Base-by-base conservation (phyloP, 352 stramenopile species). In the Phytophthora lateralis region DNA sequence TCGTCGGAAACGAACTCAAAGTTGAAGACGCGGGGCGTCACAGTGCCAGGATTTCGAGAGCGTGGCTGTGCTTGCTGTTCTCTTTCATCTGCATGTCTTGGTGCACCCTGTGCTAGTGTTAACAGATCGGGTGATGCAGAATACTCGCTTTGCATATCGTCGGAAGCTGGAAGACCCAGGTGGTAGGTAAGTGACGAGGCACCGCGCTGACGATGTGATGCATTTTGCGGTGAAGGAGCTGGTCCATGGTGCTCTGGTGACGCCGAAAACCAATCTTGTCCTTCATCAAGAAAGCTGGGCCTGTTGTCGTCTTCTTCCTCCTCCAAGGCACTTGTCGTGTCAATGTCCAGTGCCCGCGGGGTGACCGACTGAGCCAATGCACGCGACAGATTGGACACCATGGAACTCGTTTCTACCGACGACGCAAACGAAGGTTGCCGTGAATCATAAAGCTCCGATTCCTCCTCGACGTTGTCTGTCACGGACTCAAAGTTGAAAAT, bases 401-500 rank as follows among this genome's bases (percentile, higher is more conserved):
- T 55, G 15, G 29, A 42, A 37, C 46, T 57, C 12, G 30, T 32
- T 27, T 59, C 26, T 30, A 55, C 11, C 32, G 49, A 52, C 18
- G 55, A 61, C 5, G 18, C 39, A 26, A 18, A n/a, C 41, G 41
- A 54, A 21, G 43, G n/a, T 15, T 44, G 41, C 9, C n/a, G 29
- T 27, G 20, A 20, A 14, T 10, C 17, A 30, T 32, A 21, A 52
- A 35, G 29, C 14, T 24, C 47, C 10, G 35, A 26, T 4, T 35
- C 30, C 26, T 61, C 29, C n/a, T 38, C 41, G 6, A 60, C 11
- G 27, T 46, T 35, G 18, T 49, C 50, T 4, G 55, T 57, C 48
- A 77, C 62, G 3, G 70, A 69, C 29, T 80, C 70, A 49, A 82
- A 80, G 24, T 53, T 78, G 50, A 85, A 82, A 46, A 82, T 75